These are phyloP conservation scores for Wickerhamiella lipophila DNA, from an alignment of 805 yeast genomes.

Conservation along the genomic window DNA sequence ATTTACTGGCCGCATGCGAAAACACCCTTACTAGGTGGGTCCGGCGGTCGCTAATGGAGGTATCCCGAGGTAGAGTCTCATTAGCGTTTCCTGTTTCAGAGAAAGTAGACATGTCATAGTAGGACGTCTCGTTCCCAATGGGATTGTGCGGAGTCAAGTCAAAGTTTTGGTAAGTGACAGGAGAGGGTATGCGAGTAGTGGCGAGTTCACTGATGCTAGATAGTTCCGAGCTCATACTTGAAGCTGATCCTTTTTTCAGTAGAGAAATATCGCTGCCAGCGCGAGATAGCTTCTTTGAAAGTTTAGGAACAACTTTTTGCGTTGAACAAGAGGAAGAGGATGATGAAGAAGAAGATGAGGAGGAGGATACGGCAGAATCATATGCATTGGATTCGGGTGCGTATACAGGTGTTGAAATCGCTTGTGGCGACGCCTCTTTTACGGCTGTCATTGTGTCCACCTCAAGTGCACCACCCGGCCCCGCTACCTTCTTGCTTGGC, in stretches of 20 bases:
- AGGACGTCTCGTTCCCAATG: neutral
- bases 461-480: neutral
- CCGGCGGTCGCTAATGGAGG: slow-evolving; percentile 11
- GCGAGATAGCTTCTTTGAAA: slow-evolving; percentile 5
- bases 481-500: slow-evolving; percentile 17
- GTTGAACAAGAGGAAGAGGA: neutral
- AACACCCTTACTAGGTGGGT: slow-evolving; percentile 19
- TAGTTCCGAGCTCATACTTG: neutral
- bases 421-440: neutral
- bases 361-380: too few species aligned
- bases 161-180: slow-evolving; percentile 10
- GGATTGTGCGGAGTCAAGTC: slow-evolving; percentile 9
- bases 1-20: slow-evolving; percentile 21
- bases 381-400: neutral
- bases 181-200: slow-evolving; percentile 10
- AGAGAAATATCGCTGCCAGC: slow-evolving; percentile 7
- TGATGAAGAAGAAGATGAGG: neutral
- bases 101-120: neutral
- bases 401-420: neutral
- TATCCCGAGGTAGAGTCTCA: slow-evolving; percentile 11
- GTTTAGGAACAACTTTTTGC: neutral
- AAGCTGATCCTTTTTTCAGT: neutral
- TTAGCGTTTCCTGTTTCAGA: neutral
- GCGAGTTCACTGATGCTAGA: slow-evolving; percentile 7
- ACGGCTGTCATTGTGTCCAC: too few species aligned